Conservation (phyloP, 768 basidiomycete species). For the Lactarius sp. region DNA sequence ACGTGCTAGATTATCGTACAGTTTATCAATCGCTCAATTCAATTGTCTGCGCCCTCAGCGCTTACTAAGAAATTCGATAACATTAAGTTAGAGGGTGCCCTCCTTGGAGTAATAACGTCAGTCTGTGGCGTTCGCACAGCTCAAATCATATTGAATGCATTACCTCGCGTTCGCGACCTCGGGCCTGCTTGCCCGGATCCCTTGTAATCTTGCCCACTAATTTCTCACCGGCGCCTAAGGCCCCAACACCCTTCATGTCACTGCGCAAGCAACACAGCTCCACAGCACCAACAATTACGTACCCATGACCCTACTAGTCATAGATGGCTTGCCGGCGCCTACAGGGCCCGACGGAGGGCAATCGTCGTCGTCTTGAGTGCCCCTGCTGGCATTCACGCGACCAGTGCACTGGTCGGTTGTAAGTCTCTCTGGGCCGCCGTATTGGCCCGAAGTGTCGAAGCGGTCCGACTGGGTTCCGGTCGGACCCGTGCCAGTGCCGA, state of each 20-base stretch:
- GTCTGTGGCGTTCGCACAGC: not conserved
- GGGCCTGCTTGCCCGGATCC: slow-evolving; percentile 11
- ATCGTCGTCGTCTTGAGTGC: not conserved
- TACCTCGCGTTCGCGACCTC: slow-evolving; percentile 24
- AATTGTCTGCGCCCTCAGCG: too few species aligned
- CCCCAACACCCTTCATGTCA: slow-evolving; percentile 9
- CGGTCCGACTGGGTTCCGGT: not conserved
- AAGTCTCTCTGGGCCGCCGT: not conserved
- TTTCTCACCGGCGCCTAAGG: slow-evolving; percentile 20
- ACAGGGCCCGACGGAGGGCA: not conserved
- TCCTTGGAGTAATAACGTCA: slow-evolving; percentile 15
- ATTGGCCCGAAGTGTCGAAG: slow-evolving; percentile 5
- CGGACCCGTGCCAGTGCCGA: too few species aligned
- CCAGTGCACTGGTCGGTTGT: not conserved
- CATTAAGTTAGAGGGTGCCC: not conserved
- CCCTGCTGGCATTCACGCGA: not conserved
- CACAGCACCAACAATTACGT: not conserved
- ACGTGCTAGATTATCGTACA: too few species aligned
- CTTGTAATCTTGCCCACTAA: slow-evolving; percentile 19
- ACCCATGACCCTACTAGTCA: slow-evolving; percentile 19
- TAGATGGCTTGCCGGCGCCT: not conserved
- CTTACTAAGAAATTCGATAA: too few species aligned
- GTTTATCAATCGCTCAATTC: too few species aligned
- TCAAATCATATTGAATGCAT: not conserved
- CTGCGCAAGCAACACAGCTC: not conserved